Conservation (phyloP, 305 asterid species). For the Fraxinus platypoda region DNA sequence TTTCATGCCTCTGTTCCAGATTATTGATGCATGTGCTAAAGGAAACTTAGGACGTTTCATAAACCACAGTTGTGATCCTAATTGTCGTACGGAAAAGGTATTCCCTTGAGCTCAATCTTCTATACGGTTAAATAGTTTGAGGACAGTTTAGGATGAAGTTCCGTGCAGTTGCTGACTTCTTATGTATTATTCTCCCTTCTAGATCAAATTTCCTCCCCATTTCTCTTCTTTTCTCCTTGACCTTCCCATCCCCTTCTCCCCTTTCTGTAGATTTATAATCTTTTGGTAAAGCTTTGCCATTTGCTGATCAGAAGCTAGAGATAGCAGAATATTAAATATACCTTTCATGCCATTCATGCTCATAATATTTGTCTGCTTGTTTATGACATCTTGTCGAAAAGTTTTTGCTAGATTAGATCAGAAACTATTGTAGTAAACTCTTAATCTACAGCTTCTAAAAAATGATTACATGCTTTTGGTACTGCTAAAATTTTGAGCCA, state of each 20-base stretch:
- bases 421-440: neutral
- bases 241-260: neutral
- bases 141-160: constrained; percentile 12
- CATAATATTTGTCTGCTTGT: neutral
- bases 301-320: neutral
- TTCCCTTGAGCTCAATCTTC: constrained; percentile 21
- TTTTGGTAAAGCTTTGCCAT: constrained; percentile 4
- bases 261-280: neutral
- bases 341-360: neutral
- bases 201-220: neutral
- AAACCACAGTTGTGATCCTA: constrained; percentile 94
- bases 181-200: neutral
- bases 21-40: constrained; percentile 91
- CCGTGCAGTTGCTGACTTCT: constrained; percentile 12
- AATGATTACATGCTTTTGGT: neutral
- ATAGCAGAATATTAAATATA: neutral
- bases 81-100: constrained; percentile 97
- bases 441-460: neutral
- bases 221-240: neutral
- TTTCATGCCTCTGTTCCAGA: constrained; percentile 47
- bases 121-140: constrained; percentile 16
- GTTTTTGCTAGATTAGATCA: neutral
- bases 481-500: constrained; percentile 6
- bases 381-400: neutral
- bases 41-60: constrained; percentile 92